phyloP scores from a whole-genome alignment of 306 rosid genomes.

The Quillaja saponaria region DNA sequence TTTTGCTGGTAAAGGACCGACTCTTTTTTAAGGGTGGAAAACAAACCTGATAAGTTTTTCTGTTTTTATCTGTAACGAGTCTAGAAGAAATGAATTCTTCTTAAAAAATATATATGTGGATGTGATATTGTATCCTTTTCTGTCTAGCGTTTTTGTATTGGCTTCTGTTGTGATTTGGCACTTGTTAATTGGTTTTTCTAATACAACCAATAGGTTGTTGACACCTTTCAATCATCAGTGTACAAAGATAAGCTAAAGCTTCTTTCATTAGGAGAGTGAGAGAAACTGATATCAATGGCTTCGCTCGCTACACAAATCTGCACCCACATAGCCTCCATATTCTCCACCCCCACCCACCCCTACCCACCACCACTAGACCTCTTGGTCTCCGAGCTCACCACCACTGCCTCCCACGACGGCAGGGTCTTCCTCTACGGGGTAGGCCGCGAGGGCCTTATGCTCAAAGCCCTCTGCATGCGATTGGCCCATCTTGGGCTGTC shows the following conservation, averaged over 20 bases:
- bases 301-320: constrained; percentile 69
- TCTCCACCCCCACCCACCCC: constrained; percentile 64
- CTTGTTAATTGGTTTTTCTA: neutral
- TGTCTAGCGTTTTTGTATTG: no score
- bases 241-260: no score
- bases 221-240: no score
- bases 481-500: constrained; percentile 73
- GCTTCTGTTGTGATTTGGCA: no score
- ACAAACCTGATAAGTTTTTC: neutral
- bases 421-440: constrained; percentile 77
- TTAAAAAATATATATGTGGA: no score
- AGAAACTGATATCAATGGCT: constrained; percentile 36
- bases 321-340: constrained; percentile 64
- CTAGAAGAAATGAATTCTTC: no score
- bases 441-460: constrained; percentile 93
- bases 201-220: neutral
- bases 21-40: no score
- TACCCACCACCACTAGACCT: constrained; percentile 59
- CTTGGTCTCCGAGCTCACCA: constrained; percentile 54
- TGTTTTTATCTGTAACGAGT: no score
- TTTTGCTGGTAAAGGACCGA: constrained; percentile 1
- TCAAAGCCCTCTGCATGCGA: constrained; percentile 84
- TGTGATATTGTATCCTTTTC: no score
- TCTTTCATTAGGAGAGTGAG: neutral
- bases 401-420: constrained; percentile 41